Percentiles rank a stretch among this genome's conserved stretches.
These are phyloP conservation scores for Curvularia hawaiiensis DNA, from an alignment of 2,329 filamentous ascomycete genomes.

Conservation along the genomic window DNA sequence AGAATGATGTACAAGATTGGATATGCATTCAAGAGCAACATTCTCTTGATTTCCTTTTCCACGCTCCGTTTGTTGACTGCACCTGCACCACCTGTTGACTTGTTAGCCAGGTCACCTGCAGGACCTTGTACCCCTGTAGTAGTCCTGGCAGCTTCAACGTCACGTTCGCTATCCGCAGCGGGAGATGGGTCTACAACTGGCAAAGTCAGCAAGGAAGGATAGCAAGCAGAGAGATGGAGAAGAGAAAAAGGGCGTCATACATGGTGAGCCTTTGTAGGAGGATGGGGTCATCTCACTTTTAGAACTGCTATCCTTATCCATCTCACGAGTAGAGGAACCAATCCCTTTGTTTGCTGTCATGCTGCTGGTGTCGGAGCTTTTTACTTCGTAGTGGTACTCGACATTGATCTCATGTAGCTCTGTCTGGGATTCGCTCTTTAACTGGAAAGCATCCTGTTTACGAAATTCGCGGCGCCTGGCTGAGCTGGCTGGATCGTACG, in stretches of 20 bases:
- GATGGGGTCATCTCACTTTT: neutral
- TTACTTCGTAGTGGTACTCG: slow-evolving; percentile 7
- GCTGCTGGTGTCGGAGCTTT: slow-evolving; percentile 16
- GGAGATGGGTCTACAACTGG: neutral
- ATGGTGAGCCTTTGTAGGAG: neutral
- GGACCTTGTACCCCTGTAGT: neutral
- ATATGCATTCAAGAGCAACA: slow-evolving; percentile 43
- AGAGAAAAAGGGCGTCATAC: neutral
- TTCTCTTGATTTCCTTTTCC: slow-evolving; percentile 31
- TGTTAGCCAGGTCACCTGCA: neutral
- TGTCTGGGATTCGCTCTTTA: slow-evolving; percentile 6
- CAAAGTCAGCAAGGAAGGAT: neutral
- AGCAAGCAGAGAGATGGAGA: no score
- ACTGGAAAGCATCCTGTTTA: neutral
- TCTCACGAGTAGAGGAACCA: neutral
- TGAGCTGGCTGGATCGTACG: slow-evolving; percentile 4
- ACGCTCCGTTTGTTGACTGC: slow-evolving; percentile 1
- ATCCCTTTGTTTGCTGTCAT: neutral
- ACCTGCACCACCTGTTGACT: neutral
- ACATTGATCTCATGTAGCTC: slow-evolving; percentile 12
- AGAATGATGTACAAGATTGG: slow-evolving; percentile 42
- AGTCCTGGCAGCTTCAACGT: neutral
- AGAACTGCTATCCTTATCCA: neutral
- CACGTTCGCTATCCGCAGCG: neutral
- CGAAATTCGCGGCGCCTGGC: slow-evolving; percentile 1